Base-by-base conservation (phyloP, 306 rosid genomes). In the Vicia sativa region DNA sequence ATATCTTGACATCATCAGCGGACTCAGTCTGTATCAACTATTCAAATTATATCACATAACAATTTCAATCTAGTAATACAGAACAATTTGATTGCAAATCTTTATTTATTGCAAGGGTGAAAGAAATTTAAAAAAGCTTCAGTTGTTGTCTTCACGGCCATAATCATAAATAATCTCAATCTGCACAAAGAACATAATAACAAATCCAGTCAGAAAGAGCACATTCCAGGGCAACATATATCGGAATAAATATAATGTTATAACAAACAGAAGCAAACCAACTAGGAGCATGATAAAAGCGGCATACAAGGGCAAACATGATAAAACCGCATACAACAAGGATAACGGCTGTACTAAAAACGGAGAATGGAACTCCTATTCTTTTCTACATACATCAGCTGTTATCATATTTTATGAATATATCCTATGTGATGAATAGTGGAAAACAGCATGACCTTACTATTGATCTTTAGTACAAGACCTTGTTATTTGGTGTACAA, bases 141-240 rank as follows among this genome's bases (percentile, higher is more conserved):
- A 87, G 88, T 78, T 65, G 55, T 90, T 79, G 68, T 88, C 86
- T 88, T 92, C 98, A 59, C 83, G 84, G 41, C 98, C 98, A 76
- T 80, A 93, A 85, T 90, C 54, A 69, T 88, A 93, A 61, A 85
- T 73, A 65, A 92, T 88, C 87, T 90, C 97, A 80, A 92, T 84
- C 98, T 92, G 76, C 76, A 70, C 11, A 44, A 12, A 61, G 41
- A 75, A 62, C 15, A 69, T 26, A 14, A 45, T 31, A 77, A 19
- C 53, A 75, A 66, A 80, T 46, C 16, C 38, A 54, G 73, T 64
- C 64, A 74, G 39, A 66, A 77, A 48, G 67, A 73, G 55, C 21
- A 60, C 45, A 4, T 34, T 18, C 26, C 11, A 60, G 29, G 21
- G 48, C 11, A 38, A 39, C 67, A 38, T 38, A 61, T 61, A 61